Base-by-base conservation (phyloP, 2,329 filamentous ascomycete species). In the Cladobotryum protrusum region DNA sequence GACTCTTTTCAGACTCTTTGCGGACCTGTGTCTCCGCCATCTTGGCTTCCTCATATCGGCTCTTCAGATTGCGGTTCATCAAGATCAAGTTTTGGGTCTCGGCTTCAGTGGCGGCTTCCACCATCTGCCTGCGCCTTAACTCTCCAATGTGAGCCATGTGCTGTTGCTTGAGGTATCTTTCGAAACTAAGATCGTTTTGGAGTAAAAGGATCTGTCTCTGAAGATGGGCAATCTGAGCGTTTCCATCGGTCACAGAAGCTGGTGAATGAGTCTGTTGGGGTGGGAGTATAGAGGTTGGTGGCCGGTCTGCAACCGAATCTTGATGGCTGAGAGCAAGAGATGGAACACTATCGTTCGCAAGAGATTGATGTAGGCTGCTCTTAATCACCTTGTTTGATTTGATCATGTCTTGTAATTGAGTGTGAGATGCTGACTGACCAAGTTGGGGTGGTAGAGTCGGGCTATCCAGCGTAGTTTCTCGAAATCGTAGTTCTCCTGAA, bases 21-120 rank as follows among this genome's bases (percentile, higher is more conserved):
- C 83, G 85, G 45, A 85, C 77, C 60, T 87, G 83, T 52, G 80
- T 73, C 64, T 88, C 86, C 2, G 79, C 72, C 57, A 84, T 82
- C 59, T 87, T 87, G 2, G 85, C 83, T 49, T 89, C 86, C 49
- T 86, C 82, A 8, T 89, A 76, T 47, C 86, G 84, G 48, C 81
- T 81, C 63, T 85, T 88, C 29, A 92, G 69, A 17, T 81, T 82
- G 15, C 86, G 82, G 61, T 91, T 92, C 15, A 79, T 83, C 58
- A 89, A 85, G 55, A 92, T 81, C 3, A 93, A 70, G 47, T 90
- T 89, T 57, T 92, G 87, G 2, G 86, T 89, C 62, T 93, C 87
- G 1, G 88, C 87, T 63, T 92, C 88, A 1, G 82, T 85, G 2
- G 87, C 86, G 7, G 86, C 86, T 63, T 91, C 86, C 56, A 81